phyloP scores from a whole-genome alignment of 306 rosid species.

The Inga leiocalycina region DNA sequence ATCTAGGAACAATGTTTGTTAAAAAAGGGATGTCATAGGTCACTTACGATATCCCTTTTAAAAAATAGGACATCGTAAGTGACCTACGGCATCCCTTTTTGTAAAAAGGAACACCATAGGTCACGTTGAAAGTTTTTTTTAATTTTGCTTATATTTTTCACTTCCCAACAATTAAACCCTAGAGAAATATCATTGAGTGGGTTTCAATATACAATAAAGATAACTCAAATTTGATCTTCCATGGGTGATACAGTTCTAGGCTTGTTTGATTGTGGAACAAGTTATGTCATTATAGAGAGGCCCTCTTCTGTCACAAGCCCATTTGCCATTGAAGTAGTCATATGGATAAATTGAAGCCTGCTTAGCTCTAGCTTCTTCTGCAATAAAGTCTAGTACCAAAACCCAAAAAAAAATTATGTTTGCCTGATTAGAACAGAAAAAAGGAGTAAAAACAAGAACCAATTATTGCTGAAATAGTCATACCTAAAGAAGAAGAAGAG shows the following conservation, averaged over 20 bases:
- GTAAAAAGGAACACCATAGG: no score
- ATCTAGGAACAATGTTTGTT: no score
- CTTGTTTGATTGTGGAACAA: constrained; percentile 75
- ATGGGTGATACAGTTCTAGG: constrained; percentile 76
- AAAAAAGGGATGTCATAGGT: no score
- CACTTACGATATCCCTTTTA: no score
- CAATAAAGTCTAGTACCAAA: constrained; percentile 29
- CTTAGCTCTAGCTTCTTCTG: constrained; percentile 47
- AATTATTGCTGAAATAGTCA: neutral
- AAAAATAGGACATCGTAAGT: no score
- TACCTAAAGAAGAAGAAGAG: constrained; percentile 43
- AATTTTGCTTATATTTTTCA: no score
- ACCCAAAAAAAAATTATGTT: neutral
- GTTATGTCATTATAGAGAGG: constrained; percentile 83
- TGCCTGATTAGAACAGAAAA: neutral
- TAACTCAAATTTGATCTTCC: constrained; percentile 71
- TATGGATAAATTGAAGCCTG: constrained; percentile 39
- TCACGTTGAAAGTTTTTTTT: no score
- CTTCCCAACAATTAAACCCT: constrained; percentile 23
- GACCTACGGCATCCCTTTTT: no score
- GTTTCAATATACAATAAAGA: constrained; percentile 85
- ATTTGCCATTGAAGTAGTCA: constrained; percentile 70
- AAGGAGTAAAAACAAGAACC: no score
- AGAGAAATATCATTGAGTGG: constrained; percentile 63
- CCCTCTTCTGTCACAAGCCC: constrained; percentile 66